Base-by-base conservation (phyloP, 768 basidiomycete species). In the Mycena vulgaris region DNA sequence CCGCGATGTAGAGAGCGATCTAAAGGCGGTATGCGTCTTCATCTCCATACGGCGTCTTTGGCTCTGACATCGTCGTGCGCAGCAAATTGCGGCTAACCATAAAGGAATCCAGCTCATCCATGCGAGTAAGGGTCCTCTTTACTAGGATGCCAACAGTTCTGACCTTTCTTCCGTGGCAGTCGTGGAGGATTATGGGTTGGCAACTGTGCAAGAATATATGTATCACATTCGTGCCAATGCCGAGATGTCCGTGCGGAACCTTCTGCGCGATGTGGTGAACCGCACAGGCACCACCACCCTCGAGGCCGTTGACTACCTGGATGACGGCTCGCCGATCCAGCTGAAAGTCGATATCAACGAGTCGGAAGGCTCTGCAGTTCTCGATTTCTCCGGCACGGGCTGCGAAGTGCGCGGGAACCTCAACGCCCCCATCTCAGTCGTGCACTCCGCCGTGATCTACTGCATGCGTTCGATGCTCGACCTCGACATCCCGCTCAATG, bases 81-180 rank as follows among this genome's bases (percentile, higher is more conserved):
- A 95, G 94, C 95, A 97, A 95, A 92, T 97, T 70, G 95, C 95
- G 2, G 95, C 96, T 9, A 98, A 98, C 78, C 89, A 96, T 80
- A 96, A 97, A 81, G 97, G 95, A 16, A 90, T 95, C 37, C 92
- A 94, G 73, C 86, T 96, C 5, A 91, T 97, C 69, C 92, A 93
- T 75, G 89, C 90, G 51, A 89, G 94, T 95, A 78, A 70, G 55
- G 89, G 77, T 35, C 28, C 70, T 13, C 4, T 25, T 5, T 66
- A 35, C 33, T 33, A 28, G 17, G 19, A 48, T 53, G 13, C 64
- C 11, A 55, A 13, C 23, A 42, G 71, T 13, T 48, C 63, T 73
- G 45, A 57, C 77, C 53, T 59, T 49, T 76, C 53, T 59, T 49
- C 61, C 31, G 42, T 39, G 56, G 42, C 71, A 95, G 90, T 98